phyloP scores from a whole-genome alignment of 78 protist genomes.

The Creolimax fragrantissima region DNA sequence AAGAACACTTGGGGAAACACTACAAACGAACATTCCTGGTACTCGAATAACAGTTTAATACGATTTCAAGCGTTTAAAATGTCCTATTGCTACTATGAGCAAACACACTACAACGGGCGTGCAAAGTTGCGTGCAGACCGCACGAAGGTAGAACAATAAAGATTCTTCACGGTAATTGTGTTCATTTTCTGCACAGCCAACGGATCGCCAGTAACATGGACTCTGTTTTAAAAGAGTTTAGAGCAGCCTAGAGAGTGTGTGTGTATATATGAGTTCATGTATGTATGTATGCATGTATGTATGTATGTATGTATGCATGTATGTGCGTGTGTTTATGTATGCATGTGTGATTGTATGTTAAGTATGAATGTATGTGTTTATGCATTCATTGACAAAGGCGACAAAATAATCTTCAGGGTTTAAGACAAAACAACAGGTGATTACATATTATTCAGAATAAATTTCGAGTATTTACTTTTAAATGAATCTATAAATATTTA shows the following conservation, averaged over 20 bases:
- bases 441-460: not conserved
- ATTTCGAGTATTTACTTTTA: not conserved
- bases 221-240: not conserved
- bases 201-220: not conserved
- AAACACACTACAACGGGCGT: not conserved
- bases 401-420: not conserved
- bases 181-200: not conserved
- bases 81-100: not conserved
- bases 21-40: not conserved
- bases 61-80: not conserved
- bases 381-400: not conserved
- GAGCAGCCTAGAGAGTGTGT: not conserved
- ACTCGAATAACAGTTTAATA: not conserved
- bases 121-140: not conserved
- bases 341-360: not conserved
- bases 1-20: not conserved
- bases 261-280: not conserved
- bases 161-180: not conserved
- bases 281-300: not conserved
- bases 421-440: not conserved
- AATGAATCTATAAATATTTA: not conserved
- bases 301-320: not conserved
- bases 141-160: not conserved
- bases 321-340: not conserved
- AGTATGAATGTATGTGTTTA: not conserved